phyloP scores from a whole-genome alignment of 73 alveolate genomes.

The Paramecium octaurelia region DNA sequence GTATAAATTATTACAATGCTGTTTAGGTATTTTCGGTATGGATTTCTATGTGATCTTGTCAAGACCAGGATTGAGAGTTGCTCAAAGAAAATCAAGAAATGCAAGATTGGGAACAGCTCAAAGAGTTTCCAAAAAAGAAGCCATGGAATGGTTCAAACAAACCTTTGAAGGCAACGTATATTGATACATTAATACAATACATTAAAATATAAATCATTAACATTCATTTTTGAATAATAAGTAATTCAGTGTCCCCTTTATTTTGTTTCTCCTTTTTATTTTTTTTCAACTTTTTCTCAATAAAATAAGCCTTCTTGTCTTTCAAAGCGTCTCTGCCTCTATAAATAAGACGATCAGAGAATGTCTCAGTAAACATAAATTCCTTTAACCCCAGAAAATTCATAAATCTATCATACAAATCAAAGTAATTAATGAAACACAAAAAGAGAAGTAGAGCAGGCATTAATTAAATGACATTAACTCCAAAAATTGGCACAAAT shows the following conservation, averaged over 20 bases:
- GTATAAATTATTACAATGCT: background rate
- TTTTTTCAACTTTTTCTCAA: background rate
- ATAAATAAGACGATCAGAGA: slow-evolving; percentile 41
- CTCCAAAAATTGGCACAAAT: slow-evolving; percentile 59
- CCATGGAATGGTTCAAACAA: slow-evolving; percentile 63
- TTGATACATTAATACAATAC: slow-evolving; percentile 57
- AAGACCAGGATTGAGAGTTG: slow-evolving; percentile 76
- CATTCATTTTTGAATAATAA: background rate
- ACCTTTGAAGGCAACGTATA: slow-evolving; percentile 66
- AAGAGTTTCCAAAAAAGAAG: slow-evolving; percentile 60
- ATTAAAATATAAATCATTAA: slow-evolving; percentile 29
- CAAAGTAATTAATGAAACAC: slow-evolving; percentile 38
- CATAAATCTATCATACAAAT: slow-evolving; percentile 36
- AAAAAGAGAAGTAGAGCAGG: slow-evolving; percentile 42
- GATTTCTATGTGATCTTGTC: slow-evolving; percentile 78
- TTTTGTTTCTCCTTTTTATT: background rate
- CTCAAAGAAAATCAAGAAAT: slow-evolving; percentile 62
- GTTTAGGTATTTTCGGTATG: slow-evolving; percentile 77
- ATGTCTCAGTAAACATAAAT: slow-evolving; percentile 48
- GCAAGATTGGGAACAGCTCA: slow-evolving; percentile 65
- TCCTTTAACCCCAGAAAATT: slow-evolving; percentile 37
- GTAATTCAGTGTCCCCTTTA: background rate
- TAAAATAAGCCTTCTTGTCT: background rate
- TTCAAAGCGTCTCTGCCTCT: slow-evolving; percentile 41
- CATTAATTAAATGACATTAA: slow-evolving; percentile 39